Evolutionary conservation across 2,329 filamentous ascomycete species (phyloP).

Genomic region (Setomelanomma holmii): DNA sequence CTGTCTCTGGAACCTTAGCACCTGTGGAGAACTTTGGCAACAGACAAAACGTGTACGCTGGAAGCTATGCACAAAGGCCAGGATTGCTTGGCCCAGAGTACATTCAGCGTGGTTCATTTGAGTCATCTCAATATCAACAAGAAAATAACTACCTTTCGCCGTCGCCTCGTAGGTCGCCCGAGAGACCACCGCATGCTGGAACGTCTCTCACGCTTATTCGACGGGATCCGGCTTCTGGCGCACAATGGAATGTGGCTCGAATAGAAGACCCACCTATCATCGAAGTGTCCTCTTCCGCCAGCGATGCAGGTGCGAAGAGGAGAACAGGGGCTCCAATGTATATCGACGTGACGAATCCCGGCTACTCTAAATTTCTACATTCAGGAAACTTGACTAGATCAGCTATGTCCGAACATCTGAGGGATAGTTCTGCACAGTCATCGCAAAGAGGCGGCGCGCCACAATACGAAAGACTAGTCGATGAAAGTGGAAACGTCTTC

Average conservation of each 20-base stretch:
- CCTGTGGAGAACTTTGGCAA: constrained; percentile 33
- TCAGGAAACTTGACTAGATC: constrained; percentile 21
- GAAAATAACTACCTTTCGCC: constrained; percentile 29
- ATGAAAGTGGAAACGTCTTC: constrained; percentile 42
- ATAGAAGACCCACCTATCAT: constrained; percentile 55
- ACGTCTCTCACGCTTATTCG: constrained; percentile 58
- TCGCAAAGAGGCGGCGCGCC: constrained; percentile 3
- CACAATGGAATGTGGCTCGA: constrained; percentile 60
- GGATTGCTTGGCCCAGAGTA: constrained; percentile 25
- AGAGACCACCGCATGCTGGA: constrained; percentile 18
- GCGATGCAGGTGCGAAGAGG: constrained; percentile 35
- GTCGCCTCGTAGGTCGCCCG: constrained; percentile 29
- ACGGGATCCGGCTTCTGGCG: constrained; percentile 56
- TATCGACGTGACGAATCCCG: constrained; percentile 65
- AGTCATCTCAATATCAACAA: constrained; percentile 23
- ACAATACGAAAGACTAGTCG: constrained; percentile 1
- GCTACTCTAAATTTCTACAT: constrained; percentile 64
- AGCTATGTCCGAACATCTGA: constrained; percentile 18
- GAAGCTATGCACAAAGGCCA: constrained; percentile 22
- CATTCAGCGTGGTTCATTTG: constrained; percentile 33
- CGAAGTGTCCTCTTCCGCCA: constrained; percentile 51
- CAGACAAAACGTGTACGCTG: constrained; percentile 37
- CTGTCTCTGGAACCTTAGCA: constrained; percentile 34
- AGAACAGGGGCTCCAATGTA: constrained; percentile 54
- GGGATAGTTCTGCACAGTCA: constrained; percentile 21